Evolutionary conservation across 176 grass and related monocot species (phyloP).

Genomic region (Triticum turgidum): DNA sequence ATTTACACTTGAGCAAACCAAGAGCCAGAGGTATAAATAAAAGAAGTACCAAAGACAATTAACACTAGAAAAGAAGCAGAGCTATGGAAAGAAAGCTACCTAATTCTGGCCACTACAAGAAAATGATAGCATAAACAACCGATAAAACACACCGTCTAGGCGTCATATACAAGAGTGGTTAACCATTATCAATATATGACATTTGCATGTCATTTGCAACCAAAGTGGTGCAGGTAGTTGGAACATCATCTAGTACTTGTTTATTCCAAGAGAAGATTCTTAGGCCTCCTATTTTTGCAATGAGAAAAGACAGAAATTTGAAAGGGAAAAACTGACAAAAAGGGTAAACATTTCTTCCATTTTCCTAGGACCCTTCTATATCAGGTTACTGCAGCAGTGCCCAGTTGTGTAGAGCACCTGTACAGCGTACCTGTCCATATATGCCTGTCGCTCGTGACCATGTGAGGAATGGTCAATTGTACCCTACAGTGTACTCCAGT

Average conservation of each 20-base stretch:
- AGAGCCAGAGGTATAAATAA: neutral
- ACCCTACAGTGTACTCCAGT: neutral
- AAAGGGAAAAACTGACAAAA: neutral
- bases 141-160: neutral
- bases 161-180: neutral
- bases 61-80: neutral
- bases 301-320: neutral
- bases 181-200: conserved; percentile 1
- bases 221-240: conserved; percentile 21
- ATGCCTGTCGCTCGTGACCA: neutral
- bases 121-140: conserved; percentile 25
- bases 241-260: conserved; percentile 15
- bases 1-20: neutral
- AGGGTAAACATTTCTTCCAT: neutral
- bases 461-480: neutral
- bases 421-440: neutral
- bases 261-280: neutral
- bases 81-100: neutral
- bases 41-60: conserved; percentile 6
- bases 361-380: neutral
- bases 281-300: neutral
- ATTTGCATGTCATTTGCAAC: neutral
- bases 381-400: neutral
- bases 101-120: conserved; percentile 4
- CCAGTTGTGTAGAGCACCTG: neutral